Conservation (phyloP, 192 early-diverging fungal species). For the Backusella mclennaniae region DNA sequence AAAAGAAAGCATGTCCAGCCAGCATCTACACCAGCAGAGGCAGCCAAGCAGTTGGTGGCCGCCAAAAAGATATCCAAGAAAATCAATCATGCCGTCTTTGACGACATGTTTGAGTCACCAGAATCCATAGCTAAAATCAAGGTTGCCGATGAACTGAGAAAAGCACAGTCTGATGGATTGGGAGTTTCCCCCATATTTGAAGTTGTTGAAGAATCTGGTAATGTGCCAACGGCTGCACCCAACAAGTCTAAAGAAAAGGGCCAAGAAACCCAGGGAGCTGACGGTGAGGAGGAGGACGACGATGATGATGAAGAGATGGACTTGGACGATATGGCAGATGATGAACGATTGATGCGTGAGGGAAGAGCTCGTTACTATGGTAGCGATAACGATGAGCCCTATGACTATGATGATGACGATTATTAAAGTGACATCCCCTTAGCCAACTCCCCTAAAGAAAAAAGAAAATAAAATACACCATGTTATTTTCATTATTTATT, state of each 20-base stretch:
- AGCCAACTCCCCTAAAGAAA: too few species aligned
- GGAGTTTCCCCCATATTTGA: slow-evolving; percentile 20
- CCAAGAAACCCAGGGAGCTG: slow-evolving; percentile 46
- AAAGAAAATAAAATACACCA: too few species aligned
- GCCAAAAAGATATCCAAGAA: slow-evolving; percentile 83
- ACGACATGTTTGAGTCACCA: slow-evolving; percentile 57
- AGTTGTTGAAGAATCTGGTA: slow-evolving; percentile 47
- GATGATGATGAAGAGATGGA: slow-evolving; percentile 49
- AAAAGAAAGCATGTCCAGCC: slow-evolving; percentile 24
- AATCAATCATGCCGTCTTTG: slow-evolving; percentile 84
- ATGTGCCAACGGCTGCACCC: slow-evolving; percentile 32
- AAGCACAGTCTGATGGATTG: slow-evolving; percentile 16
- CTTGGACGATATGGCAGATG: slow-evolving; percentile 47
- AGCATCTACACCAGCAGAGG: slow-evolving; percentile 70
- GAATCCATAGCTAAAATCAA: slow-evolving; percentile 25
- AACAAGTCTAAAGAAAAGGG: slow-evolving; percentile 23
- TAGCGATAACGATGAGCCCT: background rate
- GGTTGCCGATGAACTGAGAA: slow-evolving; percentile 32
- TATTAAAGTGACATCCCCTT: too few species aligned
- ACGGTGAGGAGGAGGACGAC: slow-evolving; percentile 15
- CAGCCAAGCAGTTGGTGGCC: slow-evolving; percentile 69
- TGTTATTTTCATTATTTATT: too few species aligned
- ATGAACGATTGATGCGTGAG: slow-evolving; percentile 22
- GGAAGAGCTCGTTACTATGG: slow-evolving; percentile 1
- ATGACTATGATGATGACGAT: background rate